These are phyloP conservation scores for Crucihimalaya himalaica DNA, from an alignment of 345 rosid species.

Conservation along the genomic window DNA sequence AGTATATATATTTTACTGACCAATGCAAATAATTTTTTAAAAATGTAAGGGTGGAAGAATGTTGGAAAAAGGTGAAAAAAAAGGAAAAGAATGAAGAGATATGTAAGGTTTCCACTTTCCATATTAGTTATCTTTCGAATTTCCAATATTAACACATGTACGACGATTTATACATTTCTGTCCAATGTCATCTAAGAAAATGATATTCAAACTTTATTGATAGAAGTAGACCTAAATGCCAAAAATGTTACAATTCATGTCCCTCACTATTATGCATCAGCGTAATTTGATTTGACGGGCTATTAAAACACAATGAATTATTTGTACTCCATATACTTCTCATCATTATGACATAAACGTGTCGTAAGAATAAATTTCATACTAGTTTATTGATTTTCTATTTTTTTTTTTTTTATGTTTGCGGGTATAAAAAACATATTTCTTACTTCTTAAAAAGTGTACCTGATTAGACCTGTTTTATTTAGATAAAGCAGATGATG, in stretches of 20 bases:
- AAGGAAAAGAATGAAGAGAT: not conserved
- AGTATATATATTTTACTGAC: not conserved
- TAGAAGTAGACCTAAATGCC: conserved; percentile 26
- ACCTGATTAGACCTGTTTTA: not conserved
- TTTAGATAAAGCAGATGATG: not conserved
- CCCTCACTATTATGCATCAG: conserved; percentile 22
- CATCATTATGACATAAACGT: conserved; percentile 36
- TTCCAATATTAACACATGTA: conserved; percentile 16
- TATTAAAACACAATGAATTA: conserved; percentile 5
- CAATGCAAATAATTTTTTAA: not conserved
- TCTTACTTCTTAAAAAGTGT: not conserved
- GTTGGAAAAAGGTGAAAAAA: not conserved
- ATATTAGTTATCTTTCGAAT: not conserved
- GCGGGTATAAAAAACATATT: not conserved
- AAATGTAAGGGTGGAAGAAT: not conserved
- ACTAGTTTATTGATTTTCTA: not conserved
- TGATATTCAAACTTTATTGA: conserved; percentile 30
- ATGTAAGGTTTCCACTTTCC: not conserved
- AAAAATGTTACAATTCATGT: conserved; percentile 24
- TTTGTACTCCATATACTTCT: conserved; percentile 24
- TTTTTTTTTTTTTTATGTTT: not conserved
- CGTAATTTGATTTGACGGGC: conserved; percentile 32
- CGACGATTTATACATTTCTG: conserved; percentile 6
- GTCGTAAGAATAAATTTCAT: conserved; percentile 20
- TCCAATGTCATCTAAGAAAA: conserved; percentile 17